Conservation (phyloP, 2,329 filamentous ascomycete genomes). For the Pseudogymnoascus sp. region DNA sequence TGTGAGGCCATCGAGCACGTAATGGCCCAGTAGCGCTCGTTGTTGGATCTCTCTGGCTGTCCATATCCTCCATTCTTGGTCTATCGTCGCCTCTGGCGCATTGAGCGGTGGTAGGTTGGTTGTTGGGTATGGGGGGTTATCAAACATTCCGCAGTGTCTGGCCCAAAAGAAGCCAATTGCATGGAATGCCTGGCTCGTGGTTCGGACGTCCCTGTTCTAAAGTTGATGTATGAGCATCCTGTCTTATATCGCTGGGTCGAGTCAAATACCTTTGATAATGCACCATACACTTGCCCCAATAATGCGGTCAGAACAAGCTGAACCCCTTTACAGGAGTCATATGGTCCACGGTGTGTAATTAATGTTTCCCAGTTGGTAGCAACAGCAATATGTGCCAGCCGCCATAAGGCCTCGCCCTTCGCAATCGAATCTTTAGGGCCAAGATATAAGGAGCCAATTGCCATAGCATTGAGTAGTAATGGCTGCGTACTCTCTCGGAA, state of each 20-base stretch:
- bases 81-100: conserved; percentile 33
- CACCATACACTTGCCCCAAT: conserved; percentile 39
- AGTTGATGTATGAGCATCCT: background rate
- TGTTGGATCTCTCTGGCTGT: conserved; percentile 40
- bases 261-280: conserved; percentile 33
- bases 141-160: conserved; percentile 39
- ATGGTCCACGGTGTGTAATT: conserved; percentile 37
- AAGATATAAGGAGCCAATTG: conserved; percentile 40
- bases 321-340: conserved; percentile 39
- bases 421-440: conserved; percentile 38
- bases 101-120: conserved; percentile 32
- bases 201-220: conserved; percentile 37
- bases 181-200: conserved; percentile 40
- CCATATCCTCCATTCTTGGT: conserved; percentile 38
- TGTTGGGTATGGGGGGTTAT: conserved; percentile 31
- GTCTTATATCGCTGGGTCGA: background rate
- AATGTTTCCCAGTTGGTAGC: conserved; percentile 42
- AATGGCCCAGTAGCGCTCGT: conserved; percentile 39
- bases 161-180: conserved; percentile 41
- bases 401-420: conserved; percentile 40
- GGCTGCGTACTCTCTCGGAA: conserved; percentile 40
- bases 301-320: conserved; percentile 40
- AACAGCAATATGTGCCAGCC: conserved; percentile 39
- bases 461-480: conserved; percentile 40
- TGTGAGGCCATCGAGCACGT: conserved; percentile 40